A percentile compares a stretch with the other conserved stretches of the same genome.
phyloP scores from a whole-genome alignment of 768 basidiomycete species.

The Lactifluus pinguis region DNA sequence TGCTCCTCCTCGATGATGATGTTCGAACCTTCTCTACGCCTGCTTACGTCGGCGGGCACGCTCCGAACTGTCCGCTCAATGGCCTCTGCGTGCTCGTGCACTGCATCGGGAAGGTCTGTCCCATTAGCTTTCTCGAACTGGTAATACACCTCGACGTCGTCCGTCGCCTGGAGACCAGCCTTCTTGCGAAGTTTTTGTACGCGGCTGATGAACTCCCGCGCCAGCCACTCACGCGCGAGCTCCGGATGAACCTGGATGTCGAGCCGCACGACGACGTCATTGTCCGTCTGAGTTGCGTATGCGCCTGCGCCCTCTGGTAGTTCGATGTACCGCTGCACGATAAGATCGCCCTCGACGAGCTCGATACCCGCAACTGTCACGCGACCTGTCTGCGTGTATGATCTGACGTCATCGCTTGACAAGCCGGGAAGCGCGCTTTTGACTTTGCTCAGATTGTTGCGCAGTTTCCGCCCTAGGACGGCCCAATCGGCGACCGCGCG shows the following conservation, averaged over 20 bases:
- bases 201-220: slow-evolving; percentile 84
- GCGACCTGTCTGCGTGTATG: slow-evolving; percentile 63
- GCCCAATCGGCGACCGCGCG: slow-evolving; percentile 90
- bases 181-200: slow-evolving; percentile 95
- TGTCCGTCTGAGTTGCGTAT: slow-evolving; percentile 81
- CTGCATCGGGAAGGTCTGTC: slow-evolving; percentile 53
- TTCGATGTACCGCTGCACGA: slow-evolving; percentile 87
- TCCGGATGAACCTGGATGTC: slow-evolving; percentile 85
- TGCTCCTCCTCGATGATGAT: slow-evolving; percentile 80
- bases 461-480: slow-evolving; percentile 87
- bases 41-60: slow-evolving; percentile 51
- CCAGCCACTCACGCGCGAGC: slow-evolving; percentile 78
- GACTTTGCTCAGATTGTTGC: slow-evolving; percentile 85
- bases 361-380: slow-evolving; percentile 84
- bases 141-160: slow-evolving; percentile 87
- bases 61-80: slow-evolving; percentile 70
- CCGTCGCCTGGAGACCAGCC: slow-evolving; percentile 89
- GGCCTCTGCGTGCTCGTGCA: slow-evolving; percentile 55
- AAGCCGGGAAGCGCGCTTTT: slow-evolving; percentile 79
- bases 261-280: slow-evolving; percentile 88
- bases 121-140: slow-evolving; percentile 62
- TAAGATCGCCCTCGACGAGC: slow-evolving; percentile 82
- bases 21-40: slow-evolving; percentile 38
- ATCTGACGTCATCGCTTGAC: slow-evolving; percentile 74
- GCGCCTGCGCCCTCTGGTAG: slow-evolving; percentile 50